These are phyloP conservation scores for Fusarium verticillioides DNA, from an alignment of 2,329 filamentous ascomycete genomes.

Conservation along the genomic window DNA sequence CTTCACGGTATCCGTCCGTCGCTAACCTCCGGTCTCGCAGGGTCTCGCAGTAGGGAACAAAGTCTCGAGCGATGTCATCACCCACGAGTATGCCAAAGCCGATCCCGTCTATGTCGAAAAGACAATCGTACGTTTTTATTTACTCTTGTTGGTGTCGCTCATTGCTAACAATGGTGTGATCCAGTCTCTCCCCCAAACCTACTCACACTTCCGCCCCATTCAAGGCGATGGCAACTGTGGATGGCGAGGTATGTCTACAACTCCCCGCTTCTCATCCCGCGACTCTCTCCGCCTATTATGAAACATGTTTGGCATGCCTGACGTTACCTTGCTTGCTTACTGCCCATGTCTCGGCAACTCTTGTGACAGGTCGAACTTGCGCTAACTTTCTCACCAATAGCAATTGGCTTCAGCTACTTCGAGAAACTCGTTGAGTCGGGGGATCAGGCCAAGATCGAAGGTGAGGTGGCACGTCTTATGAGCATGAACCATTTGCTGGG, in stretches of 20 bases:
- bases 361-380: conserved; percentile 19
- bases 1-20: background rate
- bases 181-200: conserved; percentile 82
- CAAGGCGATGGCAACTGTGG: conserved; percentile 96
- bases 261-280: conserved; percentile 18
- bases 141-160: background rate
- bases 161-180: conserved; percentile 24
- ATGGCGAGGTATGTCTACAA: conserved; percentile 83
- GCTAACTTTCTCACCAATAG: conserved; percentile 58
- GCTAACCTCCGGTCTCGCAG: conserved; percentile 59
- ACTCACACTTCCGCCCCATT: conserved; percentile 87
- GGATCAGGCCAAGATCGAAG: conserved; percentile 71
- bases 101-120: conserved; percentile 88
- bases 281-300: conserved; percentile 2
- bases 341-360: conserved; percentile 31
- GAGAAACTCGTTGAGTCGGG: conserved; percentile 80
- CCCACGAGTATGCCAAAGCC: conserved; percentile 87
- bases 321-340: conserved; percentile 26
- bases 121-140: conserved; percentile 75
- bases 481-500: conserved; percentile 77
- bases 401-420: conserved; percentile 92
- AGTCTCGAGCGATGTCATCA: conserved; percentile 79
- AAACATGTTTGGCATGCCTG: conserved; percentile 13
- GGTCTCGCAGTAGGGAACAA: conserved; percentile 85
- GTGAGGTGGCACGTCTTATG: conserved; percentile 77